Percentiles rank a stretch among this genome's conserved stretches.
Evolutionary conservation across 108 stramenopile genomes (phyloP).

Genomic region (Cyclotella sp.): DNA sequence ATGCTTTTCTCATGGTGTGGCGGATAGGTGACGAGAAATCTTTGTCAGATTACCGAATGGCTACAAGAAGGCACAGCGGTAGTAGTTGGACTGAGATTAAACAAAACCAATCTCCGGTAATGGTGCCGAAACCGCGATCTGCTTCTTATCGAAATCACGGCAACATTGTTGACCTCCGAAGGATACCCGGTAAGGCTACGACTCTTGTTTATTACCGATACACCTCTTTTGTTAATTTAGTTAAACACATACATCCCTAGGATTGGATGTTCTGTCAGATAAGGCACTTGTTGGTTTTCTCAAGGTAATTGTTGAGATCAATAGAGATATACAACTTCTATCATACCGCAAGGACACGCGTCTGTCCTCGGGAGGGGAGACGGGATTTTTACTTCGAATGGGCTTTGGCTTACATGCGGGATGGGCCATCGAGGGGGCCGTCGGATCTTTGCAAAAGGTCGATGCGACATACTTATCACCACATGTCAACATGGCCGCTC

Average conservation of each 20-base stretch:
- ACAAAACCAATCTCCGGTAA: neutral
- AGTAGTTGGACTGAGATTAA: conserved; percentile 18
- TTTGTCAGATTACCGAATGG: conserved; percentile 31
- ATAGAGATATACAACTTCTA: conserved; percentile 74
- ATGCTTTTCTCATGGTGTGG: conserved; percentile 95
- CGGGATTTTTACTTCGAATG: conserved; percentile 59
- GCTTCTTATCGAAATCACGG: neutral
- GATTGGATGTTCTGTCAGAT: conserved; percentile 79
- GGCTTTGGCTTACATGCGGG: conserved; percentile 96
- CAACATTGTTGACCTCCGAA: conserved; percentile 39
- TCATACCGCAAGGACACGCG: conserved; percentile 69
- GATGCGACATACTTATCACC: conserved; percentile 97
- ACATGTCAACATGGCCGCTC: conserved; percentile 95
- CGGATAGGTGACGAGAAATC: conserved; percentile 79
- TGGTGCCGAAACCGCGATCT: neutral
- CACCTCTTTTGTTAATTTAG: conserved; percentile 10
- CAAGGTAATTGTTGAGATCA: conserved; percentile 79
- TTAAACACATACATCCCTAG: conserved; percentile 47
- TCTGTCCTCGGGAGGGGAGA: conserved; percentile 25
- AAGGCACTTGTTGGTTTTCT: conserved; percentile 85
- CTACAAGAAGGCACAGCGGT: conserved; percentile 13
- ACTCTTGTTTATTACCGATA: neutral
- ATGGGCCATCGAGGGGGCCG: conserved; percentile 96
- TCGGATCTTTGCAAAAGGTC: conserved; percentile 91
- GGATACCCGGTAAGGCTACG: conserved; percentile 46